phyloP scores from a whole-genome alignment of 179 eudicot genomes.

The Sideroxylon spinosum region DNA sequence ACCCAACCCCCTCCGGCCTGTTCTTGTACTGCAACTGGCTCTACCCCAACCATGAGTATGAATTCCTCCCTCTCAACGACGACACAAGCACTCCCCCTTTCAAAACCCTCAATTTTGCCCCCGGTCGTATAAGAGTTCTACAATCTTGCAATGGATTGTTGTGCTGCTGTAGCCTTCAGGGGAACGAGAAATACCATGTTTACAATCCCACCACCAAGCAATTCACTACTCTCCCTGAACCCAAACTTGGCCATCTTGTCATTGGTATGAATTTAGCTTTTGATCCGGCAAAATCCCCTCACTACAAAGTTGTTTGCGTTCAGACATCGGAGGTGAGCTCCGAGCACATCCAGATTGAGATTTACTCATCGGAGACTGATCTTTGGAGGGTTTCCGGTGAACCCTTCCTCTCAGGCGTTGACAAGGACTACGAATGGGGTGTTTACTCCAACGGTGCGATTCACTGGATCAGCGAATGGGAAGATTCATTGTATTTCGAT shows the following conservation, averaged over 20 bases:
- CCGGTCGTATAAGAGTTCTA: slow-evolving; percentile 8
- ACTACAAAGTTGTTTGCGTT: slow-evolving; percentile 23
- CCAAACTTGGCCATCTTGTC: too few species aligned
- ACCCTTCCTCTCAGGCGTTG: neutral
- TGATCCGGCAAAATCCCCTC: slow-evolving; percentile 20
- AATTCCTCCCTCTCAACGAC: too few species aligned
- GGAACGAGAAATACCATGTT: slow-evolving; percentile 9
- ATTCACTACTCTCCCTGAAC: too few species aligned
- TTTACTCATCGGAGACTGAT: slow-evolving; percentile 18
- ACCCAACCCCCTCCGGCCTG: too few species aligned
- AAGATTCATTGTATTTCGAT: slow-evolving; percentile 17
- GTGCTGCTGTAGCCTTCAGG: slow-evolving; percentile 10
- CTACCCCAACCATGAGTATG: too few species aligned
- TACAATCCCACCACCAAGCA: slow-evolving; percentile 23
- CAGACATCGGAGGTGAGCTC: neutral
- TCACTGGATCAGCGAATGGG: slow-evolving; percentile 2
- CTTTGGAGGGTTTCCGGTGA: neutral
- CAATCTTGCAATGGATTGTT: slow-evolving; percentile 22
- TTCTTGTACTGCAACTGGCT: too few species aligned
- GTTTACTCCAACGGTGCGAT: slow-evolving; percentile 15
- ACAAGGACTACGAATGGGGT: neutral
- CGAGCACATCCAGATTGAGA: slow-evolving; percentile 7
- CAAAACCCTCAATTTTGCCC: neutral
- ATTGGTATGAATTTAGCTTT: slow-evolving; percentile 17
- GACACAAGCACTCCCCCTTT: neutral